Percentiles rank a stretch among this genome's conserved stretches.
Conservation (phyloP, 257 asterid species). For the Ocimum tenuiflorum region DNA sequence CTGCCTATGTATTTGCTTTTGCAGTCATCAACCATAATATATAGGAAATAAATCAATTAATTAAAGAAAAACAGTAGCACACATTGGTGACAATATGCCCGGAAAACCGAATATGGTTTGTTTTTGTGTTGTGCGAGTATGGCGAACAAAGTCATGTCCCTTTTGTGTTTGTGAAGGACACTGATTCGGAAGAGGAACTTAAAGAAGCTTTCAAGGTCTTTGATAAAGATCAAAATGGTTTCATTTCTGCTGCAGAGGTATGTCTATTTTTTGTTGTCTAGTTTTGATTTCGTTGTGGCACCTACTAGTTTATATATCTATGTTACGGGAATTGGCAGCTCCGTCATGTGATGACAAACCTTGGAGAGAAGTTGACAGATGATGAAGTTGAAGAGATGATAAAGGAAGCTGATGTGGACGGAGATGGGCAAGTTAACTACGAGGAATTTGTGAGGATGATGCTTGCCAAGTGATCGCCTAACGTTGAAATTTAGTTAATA, state of each 20-base stretch:
- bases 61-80: no score
- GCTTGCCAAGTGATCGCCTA: conserved; percentile 50
- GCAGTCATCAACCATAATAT: no score
- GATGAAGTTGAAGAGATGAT: conserved; percentile 58
- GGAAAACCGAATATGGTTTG: conserved; percentile 1
- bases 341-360: conserved; percentile 53
- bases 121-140: no score
- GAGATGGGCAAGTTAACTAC: conserved; percentile 50
- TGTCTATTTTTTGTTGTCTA: background rate
- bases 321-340: conserved; percentile 25
- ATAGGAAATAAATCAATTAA: no score
- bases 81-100: no score
- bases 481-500: no score
- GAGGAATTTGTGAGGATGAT: conserved; percentile 53
- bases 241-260: conserved; percentile 63
- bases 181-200: no score
- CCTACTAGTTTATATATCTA: background rate
- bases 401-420: conserved; percentile 49
- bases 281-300: background rate
- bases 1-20: no score
- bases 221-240: no score
- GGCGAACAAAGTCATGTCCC: background rate
- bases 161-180: conserved; percentile 35
- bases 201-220: no score
- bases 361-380: conserved; percentile 54